A percentile compares a stretch with the other conserved stretches of the same genome.
Conservation (phyloP, 495 filamentous ascomycete genomes). For the Penicillium cosmopolitanum region DNA sequence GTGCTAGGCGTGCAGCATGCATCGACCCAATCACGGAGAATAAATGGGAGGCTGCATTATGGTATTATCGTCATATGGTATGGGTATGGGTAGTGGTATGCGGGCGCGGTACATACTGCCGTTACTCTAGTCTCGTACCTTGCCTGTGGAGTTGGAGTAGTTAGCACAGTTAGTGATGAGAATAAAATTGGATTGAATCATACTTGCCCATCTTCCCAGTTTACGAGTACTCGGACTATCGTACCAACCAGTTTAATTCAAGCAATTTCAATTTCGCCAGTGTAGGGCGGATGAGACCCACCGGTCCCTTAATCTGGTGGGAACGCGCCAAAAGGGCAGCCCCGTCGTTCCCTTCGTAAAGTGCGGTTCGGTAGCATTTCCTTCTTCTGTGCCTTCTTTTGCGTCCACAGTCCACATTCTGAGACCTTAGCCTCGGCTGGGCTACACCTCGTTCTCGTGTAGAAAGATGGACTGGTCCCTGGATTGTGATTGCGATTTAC, state of each 20-base stretch:
- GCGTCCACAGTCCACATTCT: neutral
- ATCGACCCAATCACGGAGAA: conserved; percentile 26
- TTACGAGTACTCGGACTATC: too few species aligned
- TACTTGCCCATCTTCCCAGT: too few species aligned
- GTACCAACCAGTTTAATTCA: too few species aligned
- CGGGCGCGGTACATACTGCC: too few species aligned
- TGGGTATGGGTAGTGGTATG: neutral
- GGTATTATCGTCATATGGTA: conserved; percentile 1
- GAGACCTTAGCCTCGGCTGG: neutral
- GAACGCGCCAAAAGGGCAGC: conserved; percentile 15
- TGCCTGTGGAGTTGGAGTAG: too few species aligned
- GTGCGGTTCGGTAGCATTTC: conserved; percentile 24
- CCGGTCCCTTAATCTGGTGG: conserved; percentile 31
- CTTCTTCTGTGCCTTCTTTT: conserved; percentile 7
- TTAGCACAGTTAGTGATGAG: neutral
- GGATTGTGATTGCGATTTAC: too few species aligned
- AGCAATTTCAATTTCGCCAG: neutral
- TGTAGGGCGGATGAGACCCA: conserved; percentile 13
- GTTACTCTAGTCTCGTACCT: too few species aligned
- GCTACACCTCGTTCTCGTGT: too few species aligned
- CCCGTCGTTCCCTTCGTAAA: conserved; percentile 25
- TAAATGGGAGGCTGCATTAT: conserved; percentile 2
- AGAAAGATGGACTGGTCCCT: too few species aligned
- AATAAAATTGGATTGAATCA: neutral
- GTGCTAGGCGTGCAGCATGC: conserved; percentile 13